These are phyloP conservation scores for Penicillium sp. DNA, from an alignment of 2,329 filamentous ascomycete genomes.

Conservation along the genomic window DNA sequence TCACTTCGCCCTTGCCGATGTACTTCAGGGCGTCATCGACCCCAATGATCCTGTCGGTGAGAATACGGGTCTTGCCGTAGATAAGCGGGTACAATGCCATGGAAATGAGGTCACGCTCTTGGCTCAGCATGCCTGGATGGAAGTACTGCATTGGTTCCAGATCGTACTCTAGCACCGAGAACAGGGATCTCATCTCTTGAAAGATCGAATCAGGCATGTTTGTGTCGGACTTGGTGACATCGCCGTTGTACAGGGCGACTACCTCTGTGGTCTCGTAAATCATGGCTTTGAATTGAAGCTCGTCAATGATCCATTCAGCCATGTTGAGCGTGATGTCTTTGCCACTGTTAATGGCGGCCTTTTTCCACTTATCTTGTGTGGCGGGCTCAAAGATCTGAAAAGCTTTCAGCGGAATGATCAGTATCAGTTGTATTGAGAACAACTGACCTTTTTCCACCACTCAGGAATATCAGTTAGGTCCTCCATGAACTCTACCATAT, in stretches of 20 bases:
- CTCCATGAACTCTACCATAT: constrained; percentile 44
- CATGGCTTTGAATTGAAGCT: constrained; percentile 54
- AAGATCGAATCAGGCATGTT: constrained; percentile 43
- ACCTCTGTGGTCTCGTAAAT: constrained; percentile 44
- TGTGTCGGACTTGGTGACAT: constrained; percentile 56
- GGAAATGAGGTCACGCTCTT: constrained; percentile 63
- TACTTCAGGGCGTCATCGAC: constrained; percentile 28
- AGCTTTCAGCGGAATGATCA: background rate
- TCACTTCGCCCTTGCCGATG: constrained; percentile 27
- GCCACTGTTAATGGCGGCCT: constrained; percentile 23
- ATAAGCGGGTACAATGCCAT: constrained; percentile 62
- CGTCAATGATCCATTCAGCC: constrained; percentile 45
- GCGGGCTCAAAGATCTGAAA: constrained; percentile 35
- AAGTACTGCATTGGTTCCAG: constrained; percentile 56
- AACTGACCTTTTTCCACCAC: constrained; percentile 41
- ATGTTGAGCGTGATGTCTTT: constrained; percentile 37
- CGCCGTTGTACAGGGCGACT: constrained; percentile 49
- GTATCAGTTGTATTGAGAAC: background rate
- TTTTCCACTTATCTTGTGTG: constrained; percentile 34
- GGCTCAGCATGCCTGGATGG: constrained; percentile 56
- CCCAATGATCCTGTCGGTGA: constrained; percentile 27
- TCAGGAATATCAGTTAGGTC: constrained; percentile 42
- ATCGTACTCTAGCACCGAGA: constrained; percentile 52
- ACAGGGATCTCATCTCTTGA: constrained; percentile 46
- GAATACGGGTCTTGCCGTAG: constrained; percentile 34